Percentiles rank a stretch among this genome's conserved stretches.
These are phyloP conservation scores for Talaromyces rugulosus DNA, from an alignment of 2,329 filamentous ascomycete species.

Conservation along the genomic window DNA sequence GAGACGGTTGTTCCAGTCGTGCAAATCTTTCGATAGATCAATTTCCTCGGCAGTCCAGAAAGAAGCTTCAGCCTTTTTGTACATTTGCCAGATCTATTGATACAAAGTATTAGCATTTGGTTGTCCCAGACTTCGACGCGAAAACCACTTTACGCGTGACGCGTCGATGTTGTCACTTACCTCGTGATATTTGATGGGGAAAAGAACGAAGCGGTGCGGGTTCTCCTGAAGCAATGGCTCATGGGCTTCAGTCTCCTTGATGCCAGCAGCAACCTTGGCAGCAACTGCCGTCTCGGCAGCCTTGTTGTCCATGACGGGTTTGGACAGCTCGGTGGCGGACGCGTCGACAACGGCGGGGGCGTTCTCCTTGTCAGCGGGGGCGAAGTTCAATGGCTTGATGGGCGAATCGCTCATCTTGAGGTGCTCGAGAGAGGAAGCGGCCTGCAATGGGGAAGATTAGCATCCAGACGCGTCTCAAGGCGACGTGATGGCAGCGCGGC, in stretches of 20 bases:
- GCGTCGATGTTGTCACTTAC: constrained; percentile 57
- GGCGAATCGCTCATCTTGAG: constrained; percentile 88
- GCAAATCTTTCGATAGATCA: constrained; percentile 95
- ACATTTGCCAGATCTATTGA: constrained; percentile 97
- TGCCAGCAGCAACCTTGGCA: constrained; percentile 45
- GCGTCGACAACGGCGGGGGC: constrained; percentile 51
- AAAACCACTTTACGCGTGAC: constrained; percentile 65
- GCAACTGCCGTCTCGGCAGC: constrained; percentile 26
- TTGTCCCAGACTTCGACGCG: constrained; percentile 34
- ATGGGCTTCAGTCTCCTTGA: constrained; percentile 67
- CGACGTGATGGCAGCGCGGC: constrained; percentile 39
- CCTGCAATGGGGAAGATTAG: constrained; percentile 53
- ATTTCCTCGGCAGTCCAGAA: constrained; percentile 99
- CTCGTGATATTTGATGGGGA: constrained; percentile 99
- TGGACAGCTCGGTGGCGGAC: constrained; percentile 54
- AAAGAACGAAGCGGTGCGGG: constrained; percentile 91
- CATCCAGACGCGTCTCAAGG: constrained; percentile 28
- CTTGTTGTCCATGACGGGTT: constrained; percentile 49
- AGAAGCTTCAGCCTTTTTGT: constrained; percentile 99
- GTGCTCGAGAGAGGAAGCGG: constrained; percentile 77
- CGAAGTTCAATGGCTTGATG: constrained; percentile 82
- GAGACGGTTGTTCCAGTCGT: constrained; percentile 98
- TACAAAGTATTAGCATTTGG: constrained; percentile 3
- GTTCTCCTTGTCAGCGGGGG: constrained; percentile 77
- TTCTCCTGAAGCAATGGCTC: constrained; percentile 96